Percentiles rank a stretch among this genome's conserved stretches.
Conservation (phyloP, 805 yeast genomes). For the Limtongozyma cylindracea region DNA sequence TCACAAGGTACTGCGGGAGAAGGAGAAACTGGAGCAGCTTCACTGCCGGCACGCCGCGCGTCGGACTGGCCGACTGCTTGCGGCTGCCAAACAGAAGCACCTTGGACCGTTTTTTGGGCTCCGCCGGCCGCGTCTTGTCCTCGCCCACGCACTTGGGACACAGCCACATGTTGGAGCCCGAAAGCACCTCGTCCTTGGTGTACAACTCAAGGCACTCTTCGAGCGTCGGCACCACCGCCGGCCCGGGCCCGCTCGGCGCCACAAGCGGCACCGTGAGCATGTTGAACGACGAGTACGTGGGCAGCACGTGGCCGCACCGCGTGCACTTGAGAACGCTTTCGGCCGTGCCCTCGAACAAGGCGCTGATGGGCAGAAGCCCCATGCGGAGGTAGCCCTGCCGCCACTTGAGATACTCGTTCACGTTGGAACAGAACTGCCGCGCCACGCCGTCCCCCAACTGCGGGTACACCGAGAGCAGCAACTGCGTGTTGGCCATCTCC, state of each 20-base stretch:
- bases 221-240: slow-evolving; percentile 14
- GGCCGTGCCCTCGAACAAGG: slow-evolving; percentile 47
- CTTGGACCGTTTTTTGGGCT: slow-evolving; percentile 7
- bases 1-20: slow-evolving; percentile 12
- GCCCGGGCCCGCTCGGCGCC: slow-evolving; percentile 4
- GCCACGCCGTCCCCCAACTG: slow-evolving; percentile 2
- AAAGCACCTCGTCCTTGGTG: slow-evolving; percentile 34
- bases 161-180: slow-evolving; percentile 68
- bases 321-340: slow-evolving; percentile 39
- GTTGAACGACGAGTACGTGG: slow-evolving; percentile 34
- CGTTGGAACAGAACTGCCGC: no score
- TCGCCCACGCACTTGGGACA: slow-evolving; percentile 42
- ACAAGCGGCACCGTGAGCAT: slow-evolving; percentile 43
- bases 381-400: slow-evolving; percentile 22
- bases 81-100: slow-evolving; percentile 8
- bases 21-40: slow-evolving; percentile 8
- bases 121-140: slow-evolving; percentile 2
- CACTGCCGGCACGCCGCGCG: slow-evolving; percentile 1
- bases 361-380: slow-evolving; percentile 43
- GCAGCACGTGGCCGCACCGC: slow-evolving; percentile 34
- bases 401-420: slow-evolving; percentile 37
- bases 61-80: slow-evolving; percentile 4
- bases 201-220: slow-evolving; percentile 40
- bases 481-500: slow-evolving; percentile 18
- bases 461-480: slow-evolving; percentile 2